Conservation (phyloP, 441 rosid species). For the Pelargonium cotyledonis region DNA sequence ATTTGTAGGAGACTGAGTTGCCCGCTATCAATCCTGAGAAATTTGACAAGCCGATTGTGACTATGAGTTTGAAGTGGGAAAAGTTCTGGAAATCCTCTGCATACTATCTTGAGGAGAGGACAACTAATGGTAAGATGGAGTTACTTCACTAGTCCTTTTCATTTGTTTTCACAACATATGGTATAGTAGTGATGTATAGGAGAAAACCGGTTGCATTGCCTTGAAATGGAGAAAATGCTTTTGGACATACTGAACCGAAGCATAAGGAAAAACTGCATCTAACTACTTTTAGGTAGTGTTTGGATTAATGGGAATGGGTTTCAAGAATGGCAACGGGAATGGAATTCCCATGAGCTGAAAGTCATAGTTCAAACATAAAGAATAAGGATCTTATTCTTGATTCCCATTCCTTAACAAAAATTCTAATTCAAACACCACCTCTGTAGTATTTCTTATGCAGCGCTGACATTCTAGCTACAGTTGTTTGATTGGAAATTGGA, state of each 20-base stretch:
- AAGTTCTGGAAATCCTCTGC: slow-evolving; percentile 5
- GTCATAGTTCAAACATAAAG: too few species aligned
- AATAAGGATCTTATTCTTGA: too few species aligned
- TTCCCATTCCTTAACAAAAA: too few species aligned
- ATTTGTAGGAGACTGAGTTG: slow-evolving; percentile 3
- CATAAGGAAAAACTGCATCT: too few species aligned
- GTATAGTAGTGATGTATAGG: not conserved
- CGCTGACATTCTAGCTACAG: not conserved
- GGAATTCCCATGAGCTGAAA: too few species aligned
- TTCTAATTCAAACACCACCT: too few species aligned
- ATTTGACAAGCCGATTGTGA: not conserved
- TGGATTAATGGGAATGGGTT: too few species aligned
- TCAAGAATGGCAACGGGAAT: too few species aligned
- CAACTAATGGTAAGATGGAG: not conserved
- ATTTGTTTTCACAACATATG: not conserved
- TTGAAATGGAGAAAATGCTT: not conserved
- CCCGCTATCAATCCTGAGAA: not conserved
- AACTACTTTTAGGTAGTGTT: too few species aligned
- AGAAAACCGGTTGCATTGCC: not conserved
- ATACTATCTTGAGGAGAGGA: slow-evolving; percentile 1
- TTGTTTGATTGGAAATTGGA: not conserved
- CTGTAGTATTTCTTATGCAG: not conserved
- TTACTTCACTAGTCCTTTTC: not conserved
- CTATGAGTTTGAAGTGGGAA: not conserved
- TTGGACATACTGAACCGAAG: too few species aligned